Evolutionary conservation across 2,329 filamentous ascomycete species (phyloP).

Genomic region (Beauveria asiatica): DNA sequence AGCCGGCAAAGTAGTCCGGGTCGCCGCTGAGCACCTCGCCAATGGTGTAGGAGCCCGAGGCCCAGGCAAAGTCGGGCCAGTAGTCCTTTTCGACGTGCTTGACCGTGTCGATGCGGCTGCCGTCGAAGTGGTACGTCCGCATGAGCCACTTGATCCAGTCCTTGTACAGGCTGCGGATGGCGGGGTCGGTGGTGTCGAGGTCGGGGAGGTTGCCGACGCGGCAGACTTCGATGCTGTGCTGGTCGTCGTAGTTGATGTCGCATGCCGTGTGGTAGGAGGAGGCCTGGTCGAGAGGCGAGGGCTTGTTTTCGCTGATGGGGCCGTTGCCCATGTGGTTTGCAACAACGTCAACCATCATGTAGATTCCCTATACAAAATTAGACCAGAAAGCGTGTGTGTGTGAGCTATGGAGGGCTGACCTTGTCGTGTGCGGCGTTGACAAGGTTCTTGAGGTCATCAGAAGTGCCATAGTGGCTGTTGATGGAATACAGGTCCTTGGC

Average conservation of each 20-base stretch:
- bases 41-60: slow-evolving; percentile 49
- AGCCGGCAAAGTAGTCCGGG: slow-evolving; percentile 41
- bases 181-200: slow-evolving; percentile 43
- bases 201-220: slow-evolving; percentile 50
- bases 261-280: slow-evolving; percentile 56
- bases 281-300: slow-evolving; percentile 38
- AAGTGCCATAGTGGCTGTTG: slow-evolving; percentile 51
- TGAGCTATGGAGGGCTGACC: slow-evolving; percentile 24
- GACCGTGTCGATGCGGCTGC: slow-evolving; percentile 52
- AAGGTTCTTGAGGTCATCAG: slow-evolving; percentile 49
- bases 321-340: slow-evolving; percentile 48
- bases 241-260: slow-evolving; percentile 44
- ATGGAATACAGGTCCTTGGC: slow-evolving; percentile 40
- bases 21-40: slow-evolving; percentile 53
- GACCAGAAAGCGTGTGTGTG: not conserved
- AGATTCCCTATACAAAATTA: slow-evolving; percentile 25
- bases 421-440: slow-evolving; percentile 48
- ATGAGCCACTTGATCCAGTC: slow-evolving; percentile 53
- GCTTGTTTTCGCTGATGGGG: slow-evolving; percentile 37
- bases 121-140: slow-evolving; percentile 52
- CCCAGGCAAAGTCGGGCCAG: slow-evolving; percentile 44
- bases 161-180: slow-evolving; percentile 42
- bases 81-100: slow-evolving; percentile 54
- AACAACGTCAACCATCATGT: slow-evolving; percentile 55
- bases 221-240: slow-evolving; percentile 41